Evolutionary conservation across 805 yeast genomes (phyloP).

Genomic region (Maudiozyma turicensis): DNA sequence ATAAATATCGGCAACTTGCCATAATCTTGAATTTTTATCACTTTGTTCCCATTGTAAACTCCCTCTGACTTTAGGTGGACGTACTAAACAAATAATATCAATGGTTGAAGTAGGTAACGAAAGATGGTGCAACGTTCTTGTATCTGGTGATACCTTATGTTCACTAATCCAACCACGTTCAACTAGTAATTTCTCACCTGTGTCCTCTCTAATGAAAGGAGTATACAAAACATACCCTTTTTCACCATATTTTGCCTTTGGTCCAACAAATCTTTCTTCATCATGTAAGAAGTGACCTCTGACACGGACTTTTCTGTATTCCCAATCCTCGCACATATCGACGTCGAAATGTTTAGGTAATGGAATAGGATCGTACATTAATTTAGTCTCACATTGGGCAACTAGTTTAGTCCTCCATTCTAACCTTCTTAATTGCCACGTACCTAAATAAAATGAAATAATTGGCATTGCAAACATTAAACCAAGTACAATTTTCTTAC

Average conservation of each 20-base stretch:
- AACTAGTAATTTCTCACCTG: slow-evolving; percentile 55
- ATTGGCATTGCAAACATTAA: slow-evolving; percentile 67
- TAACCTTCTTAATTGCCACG: slow-evolving; percentile 85
- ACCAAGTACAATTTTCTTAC: slow-evolving; percentile 29
- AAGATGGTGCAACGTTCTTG: slow-evolving; percentile 52
- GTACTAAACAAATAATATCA: slow-evolving; percentile 61
- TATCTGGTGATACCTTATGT: slow-evolving; percentile 47
- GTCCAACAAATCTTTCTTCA: slow-evolving; percentile 87
- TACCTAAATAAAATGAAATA: slow-evolving; percentile 73
- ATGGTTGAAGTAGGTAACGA: slow-evolving; percentile 62
- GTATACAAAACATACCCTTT: slow-evolving; percentile 74
- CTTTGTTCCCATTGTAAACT: slow-evolving; percentile 60
- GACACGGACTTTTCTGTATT: slow-evolving; percentile 68
- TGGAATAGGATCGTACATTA: slow-evolving; percentile 62
- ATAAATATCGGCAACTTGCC: slow-evolving; percentile 70
- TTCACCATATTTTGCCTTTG: slow-evolving; percentile 61
- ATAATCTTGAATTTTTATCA: slow-evolving; percentile 55
- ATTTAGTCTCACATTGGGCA: slow-evolving; percentile 70
- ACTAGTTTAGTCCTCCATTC: slow-evolving; percentile 83
- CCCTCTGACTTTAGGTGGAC: slow-evolving; percentile 56
- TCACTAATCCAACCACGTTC: slow-evolving; percentile 91
- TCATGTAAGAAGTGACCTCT: slow-evolving; percentile 75
- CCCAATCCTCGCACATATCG: slow-evolving; percentile 60
- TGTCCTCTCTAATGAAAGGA: slow-evolving; percentile 63
- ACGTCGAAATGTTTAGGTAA: slow-evolving; percentile 62